Base-by-base conservation (phyloP, 2,329 filamentous ascomycete species). In the Pseudopyricularia cyperi region DNA sequence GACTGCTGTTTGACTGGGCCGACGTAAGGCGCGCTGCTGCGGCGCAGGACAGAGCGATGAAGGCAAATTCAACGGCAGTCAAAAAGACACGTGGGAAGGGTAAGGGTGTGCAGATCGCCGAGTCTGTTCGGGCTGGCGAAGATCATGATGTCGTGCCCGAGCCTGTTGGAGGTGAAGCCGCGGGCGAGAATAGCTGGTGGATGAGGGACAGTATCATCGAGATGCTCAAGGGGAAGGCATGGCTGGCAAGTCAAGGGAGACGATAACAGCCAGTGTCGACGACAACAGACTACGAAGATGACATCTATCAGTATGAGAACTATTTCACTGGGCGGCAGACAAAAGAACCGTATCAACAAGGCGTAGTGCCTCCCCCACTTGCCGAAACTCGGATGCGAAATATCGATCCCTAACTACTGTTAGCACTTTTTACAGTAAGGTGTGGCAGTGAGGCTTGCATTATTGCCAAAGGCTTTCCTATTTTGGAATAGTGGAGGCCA, bases 1-100 rank as follows among this genome's bases (percentile, higher is more conserved):
- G 67, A 47, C 56, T 78, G 48, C 60, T 81, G 19, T 80, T 82
- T 56, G 76, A 76, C 60, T 82, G 78, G 78, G 71, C 68, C 1
- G 71, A 74, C 46, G 66, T 68, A 54, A 70, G 76, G 28, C 67
- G 52, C 26, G 24, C 19, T 11, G 39, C 28, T 32, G 52, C 52
- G 3, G 48, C 26, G 37, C 60, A 56, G 2, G 57, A 60, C 9
- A 57, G 59, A n/a, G n/a, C n/a, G 14, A 56, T 56, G 8, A 56
- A 56, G 8, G 57, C 55, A 0, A 51, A 46, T 22, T 53, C 55
- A 3, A 19, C 39, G 4, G 22, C 12, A 14, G 39, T 26, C 39
- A 26, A 28, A 24, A 61, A 59, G 46, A 58, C 58, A 51, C 57
- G 58, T 51, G 54, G 37, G 17, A 46, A 44, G 17, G 28, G 39